These are phyloP conservation scores for Apostasia ramifera DNA, from an alignment of 106 monocot species.

Conservation along the genomic window DNA sequence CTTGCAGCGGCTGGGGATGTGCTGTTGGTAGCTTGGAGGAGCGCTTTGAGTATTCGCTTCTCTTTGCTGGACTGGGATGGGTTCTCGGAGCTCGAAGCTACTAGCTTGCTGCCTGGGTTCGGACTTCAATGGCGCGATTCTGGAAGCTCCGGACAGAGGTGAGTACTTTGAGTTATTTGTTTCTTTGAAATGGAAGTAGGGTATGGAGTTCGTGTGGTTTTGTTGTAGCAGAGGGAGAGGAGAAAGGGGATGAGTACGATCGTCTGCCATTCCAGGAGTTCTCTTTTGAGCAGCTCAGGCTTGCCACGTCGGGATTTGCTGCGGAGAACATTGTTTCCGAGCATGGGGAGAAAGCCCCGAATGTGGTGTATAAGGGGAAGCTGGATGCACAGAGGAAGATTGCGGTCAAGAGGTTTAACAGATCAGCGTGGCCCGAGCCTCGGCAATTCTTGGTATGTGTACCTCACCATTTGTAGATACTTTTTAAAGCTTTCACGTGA, in stretches of 20 bases:
- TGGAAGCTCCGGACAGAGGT: conserved; percentile 47
- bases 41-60: background rate
- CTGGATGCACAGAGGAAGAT: conserved; percentile 21
- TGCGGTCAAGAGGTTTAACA: conserved; percentile 44
- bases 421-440: conserved; percentile 44
- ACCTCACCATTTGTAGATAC: background rate
- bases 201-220: conserved; percentile 8
- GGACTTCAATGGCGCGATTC: conserved; percentile 33
- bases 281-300: conserved; percentile 59
- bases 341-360: conserved; percentile 76
- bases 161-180: conserved; percentile 10
- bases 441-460: conserved; percentile 36
- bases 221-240: conserved; percentile 20
- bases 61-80: conserved; percentile 37
- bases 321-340: conserved; percentile 67
- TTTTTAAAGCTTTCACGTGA: background rate
- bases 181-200: conserved; percentile 1
- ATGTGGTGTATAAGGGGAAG: conserved; percentile 66
- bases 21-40: conserved; percentile 3
- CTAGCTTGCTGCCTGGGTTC: conserved; percentile 50
- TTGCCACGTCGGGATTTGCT: conserved; percentile 59
- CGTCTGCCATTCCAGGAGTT: conserved; percentile 51
- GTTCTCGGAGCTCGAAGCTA: conserved; percentile 44
- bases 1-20: background rate
- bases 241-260: conserved; percentile 8